Percentiles rank a stretch among this genome's conserved stretches.
phyloP scores from a whole-genome alignment of 2,329 filamentous ascomycete species.

The Phaeosphaeriaceae sp. region DNA sequence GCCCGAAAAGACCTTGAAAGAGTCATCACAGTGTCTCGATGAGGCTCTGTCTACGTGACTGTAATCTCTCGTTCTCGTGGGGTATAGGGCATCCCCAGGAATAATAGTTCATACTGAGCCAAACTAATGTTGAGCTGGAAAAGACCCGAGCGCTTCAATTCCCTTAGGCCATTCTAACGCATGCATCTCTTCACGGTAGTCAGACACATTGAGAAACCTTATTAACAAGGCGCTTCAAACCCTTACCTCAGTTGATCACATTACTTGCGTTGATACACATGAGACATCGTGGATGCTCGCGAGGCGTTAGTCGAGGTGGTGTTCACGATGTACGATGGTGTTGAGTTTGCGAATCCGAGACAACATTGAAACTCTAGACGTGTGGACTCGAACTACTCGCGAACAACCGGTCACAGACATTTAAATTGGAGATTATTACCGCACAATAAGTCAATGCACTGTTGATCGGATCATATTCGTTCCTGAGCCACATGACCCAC shows the following conservation, averaged over 20 bases:
- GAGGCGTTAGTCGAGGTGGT: neutral
- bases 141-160: no score
- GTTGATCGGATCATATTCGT: slow-evolving; percentile 15
- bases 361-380: slow-evolving; percentile 25
- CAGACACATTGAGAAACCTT: neutral
- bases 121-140: no score
- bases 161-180: neutral
- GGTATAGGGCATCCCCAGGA: neutral
- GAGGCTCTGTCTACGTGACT: no score
- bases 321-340: slow-evolving; percentile 14
- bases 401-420: slow-evolving; percentile 16
- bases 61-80: no score
- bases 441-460: slow-evolving; percentile 19
- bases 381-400: slow-evolving; percentile 14
- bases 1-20: no score
- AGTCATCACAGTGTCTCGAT: no score
- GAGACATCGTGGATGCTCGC: neutral
- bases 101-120: no score
- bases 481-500: slow-evolving; percentile 13
- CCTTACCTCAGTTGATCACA: neutral
- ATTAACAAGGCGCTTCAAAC: neutral
- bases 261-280: neutral
- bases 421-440: slow-evolving; percentile 6
- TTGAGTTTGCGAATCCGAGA: slow-evolving; percentile 17
- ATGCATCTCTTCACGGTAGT: no score